Evolutionary conservation across 345 rosid genomes (phyloP).

Genomic region (Hypericum androsaemum): DNA sequence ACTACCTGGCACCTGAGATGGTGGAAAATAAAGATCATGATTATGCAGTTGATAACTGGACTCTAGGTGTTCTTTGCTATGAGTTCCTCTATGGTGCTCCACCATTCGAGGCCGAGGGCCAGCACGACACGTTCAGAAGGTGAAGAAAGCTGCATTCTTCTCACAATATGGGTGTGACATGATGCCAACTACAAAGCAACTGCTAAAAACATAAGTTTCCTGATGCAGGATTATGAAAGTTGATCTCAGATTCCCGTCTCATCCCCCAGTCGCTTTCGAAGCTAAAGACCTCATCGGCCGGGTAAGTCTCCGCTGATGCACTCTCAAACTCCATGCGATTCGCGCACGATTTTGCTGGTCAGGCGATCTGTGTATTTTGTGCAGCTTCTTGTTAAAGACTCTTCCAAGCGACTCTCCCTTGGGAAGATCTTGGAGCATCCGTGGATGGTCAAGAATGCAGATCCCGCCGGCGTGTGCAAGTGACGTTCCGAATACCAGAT

Average conservation of each 20-base stretch:
- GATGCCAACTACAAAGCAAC: no score
- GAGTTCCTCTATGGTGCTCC: constrained; percentile 92
- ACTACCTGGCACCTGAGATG: constrained; percentile 95
- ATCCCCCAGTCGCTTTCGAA: constrained; percentile 56
- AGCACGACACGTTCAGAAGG: constrained; percentile 76
- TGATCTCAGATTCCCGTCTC: constrained; percentile 67
- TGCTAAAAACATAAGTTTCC: not conserved
- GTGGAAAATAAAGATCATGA: constrained; percentile 87
- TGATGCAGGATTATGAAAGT: constrained; percentile 63
- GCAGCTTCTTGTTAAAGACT: constrained; percentile 87
- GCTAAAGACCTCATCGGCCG: constrained; percentile 58
- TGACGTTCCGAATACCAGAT: no score
- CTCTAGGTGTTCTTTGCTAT: constrained; percentile 79
- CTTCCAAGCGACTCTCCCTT: constrained; percentile 72
- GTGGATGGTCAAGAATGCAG: constrained; percentile 76
- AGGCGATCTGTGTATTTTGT: constrained; percentile 11
- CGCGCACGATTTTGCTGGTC: constrained; percentile 1
- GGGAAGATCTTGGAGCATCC: constrained; percentile 80
- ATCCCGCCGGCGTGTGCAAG: constrained; percentile 46
- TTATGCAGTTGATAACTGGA: constrained; percentile 93
- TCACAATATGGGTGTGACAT: no score
- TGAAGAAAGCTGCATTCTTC: constrained; percentile 7
- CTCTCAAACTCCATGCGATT: not conserved
- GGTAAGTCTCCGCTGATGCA: constrained; percentile 24
- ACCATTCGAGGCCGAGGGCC: constrained; percentile 89